Evolutionary conservation across 2,329 filamentous ascomycete genomes (phyloP).

Genomic region (Sporothrix pallida): DNA sequence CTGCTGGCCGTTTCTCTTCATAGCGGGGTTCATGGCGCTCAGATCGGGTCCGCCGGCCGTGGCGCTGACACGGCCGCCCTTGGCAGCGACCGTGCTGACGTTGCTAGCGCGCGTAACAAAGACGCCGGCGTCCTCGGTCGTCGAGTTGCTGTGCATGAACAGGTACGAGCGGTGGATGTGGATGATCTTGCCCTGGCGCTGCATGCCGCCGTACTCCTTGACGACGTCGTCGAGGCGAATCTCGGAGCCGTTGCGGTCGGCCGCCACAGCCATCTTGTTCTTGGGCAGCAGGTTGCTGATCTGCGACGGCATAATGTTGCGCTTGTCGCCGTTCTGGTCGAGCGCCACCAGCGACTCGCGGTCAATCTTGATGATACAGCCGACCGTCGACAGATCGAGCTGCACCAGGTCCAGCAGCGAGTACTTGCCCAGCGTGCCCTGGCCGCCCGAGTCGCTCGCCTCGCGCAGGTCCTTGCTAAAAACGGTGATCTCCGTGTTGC

Average conservation of each 20-base stretch:
- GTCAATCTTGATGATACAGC: constrained; percentile 92
- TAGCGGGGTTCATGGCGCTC: constrained; percentile 87
- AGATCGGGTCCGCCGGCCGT: constrained; percentile 73
- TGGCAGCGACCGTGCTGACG: constrained; percentile 90
- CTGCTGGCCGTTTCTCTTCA: constrained; percentile 69
- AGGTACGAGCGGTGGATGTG: constrained; percentile 94
- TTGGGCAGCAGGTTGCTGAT: constrained; percentile 87
- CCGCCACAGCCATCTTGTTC: constrained; percentile 84
- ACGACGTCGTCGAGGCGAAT: constrained; percentile 91
- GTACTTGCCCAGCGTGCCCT: constrained; percentile 84
- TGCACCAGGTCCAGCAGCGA: constrained; percentile 93
- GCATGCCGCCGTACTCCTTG: constrained; percentile 85
- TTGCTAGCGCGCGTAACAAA: constrained; percentile 86
- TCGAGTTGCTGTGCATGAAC: constrained; percentile 84
- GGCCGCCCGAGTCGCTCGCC: constrained; percentile 87
- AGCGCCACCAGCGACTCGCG: constrained; percentile 88
- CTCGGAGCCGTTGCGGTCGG: constrained; percentile 90
- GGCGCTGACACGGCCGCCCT: constrained; percentile 78
- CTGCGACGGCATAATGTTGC: constrained; percentile 85
- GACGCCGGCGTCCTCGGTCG: constrained; percentile 84
- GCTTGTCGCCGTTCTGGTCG: constrained; percentile 84
- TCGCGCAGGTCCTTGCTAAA: constrained; percentile 97
- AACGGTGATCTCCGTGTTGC: constrained; percentile 90
- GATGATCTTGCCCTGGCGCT: constrained; percentile 84
- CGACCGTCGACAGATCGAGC: constrained; percentile 89